Percentiles rank a stretch among this genome's conserved stretches.
These are phyloP conservation scores for Fusarium brachygibbosum DNA, from an alignment of 2,329 filamentous ascomycete species.

Conservation along the genomic window DNA sequence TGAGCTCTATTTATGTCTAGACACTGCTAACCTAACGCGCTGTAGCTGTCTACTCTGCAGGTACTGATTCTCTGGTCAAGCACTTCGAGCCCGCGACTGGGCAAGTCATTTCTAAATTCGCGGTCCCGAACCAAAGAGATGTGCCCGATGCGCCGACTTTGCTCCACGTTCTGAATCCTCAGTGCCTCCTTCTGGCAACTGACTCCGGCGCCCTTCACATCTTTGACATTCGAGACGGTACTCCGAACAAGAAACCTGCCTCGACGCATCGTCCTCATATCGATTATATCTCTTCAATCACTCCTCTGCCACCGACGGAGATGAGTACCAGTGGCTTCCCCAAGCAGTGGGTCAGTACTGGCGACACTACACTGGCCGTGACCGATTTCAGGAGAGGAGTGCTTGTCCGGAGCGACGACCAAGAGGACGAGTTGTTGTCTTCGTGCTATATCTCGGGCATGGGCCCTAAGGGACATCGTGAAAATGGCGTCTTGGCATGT, in stretches of 20 bases:
- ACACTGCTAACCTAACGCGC: slow-evolving; percentile 25
- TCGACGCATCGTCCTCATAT: slow-evolving; percentile 89
- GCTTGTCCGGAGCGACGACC: slow-evolving; percentile 89
- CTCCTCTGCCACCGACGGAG: slow-evolving; percentile 82
- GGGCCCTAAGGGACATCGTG: slow-evolving; percentile 73
- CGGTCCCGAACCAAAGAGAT: slow-evolving; percentile 72
- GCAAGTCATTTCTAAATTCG: slow-evolving; percentile 84
- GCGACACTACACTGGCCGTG: slow-evolving; percentile 89
- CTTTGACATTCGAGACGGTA: slow-evolving; percentile 80
- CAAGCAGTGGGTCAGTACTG: slow-evolving; percentile 96
- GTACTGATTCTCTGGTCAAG: slow-evolving; percentile 70
- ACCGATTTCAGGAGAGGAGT: slow-evolving; percentile 91
- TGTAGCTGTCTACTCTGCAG: slow-evolving; percentile 73
- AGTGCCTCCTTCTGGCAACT: slow-evolving; percentile 88
- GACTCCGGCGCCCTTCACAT: slow-evolving; percentile 92
- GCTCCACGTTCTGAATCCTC: slow-evolving; percentile 85
- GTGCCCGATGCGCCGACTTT: slow-evolving; percentile 81
- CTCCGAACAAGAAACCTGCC: slow-evolving; percentile 73
- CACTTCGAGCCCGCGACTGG: slow-evolving; percentile 71
- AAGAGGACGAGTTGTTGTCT: slow-evolving; percentile 92
- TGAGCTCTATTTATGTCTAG: too few species aligned
- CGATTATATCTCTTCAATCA: slow-evolving; percentile 92
- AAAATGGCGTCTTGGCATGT: slow-evolving; percentile 82
- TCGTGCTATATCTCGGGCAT: slow-evolving; percentile 83
- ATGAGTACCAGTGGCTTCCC: slow-evolving; percentile 89